A percentile compares a stretch with the other conserved stretches of the same genome.
phyloP scores from a whole-genome alignment of 164 flowering plant genomes.

The Liquidambar formosana region DNA sequence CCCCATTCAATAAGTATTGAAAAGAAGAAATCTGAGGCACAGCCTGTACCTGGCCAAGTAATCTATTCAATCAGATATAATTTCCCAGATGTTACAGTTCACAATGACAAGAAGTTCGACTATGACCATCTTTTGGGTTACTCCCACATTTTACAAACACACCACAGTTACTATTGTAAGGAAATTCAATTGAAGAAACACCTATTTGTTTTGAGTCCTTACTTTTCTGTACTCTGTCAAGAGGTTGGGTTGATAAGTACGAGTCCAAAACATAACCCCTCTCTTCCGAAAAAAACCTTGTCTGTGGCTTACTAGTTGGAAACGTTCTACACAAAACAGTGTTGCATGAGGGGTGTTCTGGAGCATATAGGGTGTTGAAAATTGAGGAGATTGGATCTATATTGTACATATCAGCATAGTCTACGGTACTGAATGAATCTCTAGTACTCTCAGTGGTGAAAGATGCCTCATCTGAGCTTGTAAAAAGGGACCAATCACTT shows the following conservation, averaged over 20 bases:
- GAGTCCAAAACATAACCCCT: slow-evolving; percentile 46
- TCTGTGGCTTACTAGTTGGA: slow-evolving; percentile 34
- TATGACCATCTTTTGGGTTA: slow-evolving; percentile 25
- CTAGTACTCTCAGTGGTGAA: slow-evolving; percentile 88
- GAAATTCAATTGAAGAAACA: slow-evolving; percentile 18
- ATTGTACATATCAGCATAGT: slow-evolving; percentile 48
- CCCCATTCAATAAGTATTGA: slow-evolving; percentile 15
- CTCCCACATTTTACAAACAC: slow-evolving; percentile 40
- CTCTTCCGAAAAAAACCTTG: slow-evolving; percentile 45
- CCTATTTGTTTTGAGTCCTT: slow-evolving; percentile 25
- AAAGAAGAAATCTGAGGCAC: slow-evolving; percentile 19
- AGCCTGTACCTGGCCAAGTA: slow-evolving; percentile 15
- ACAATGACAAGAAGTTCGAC: slow-evolving; percentile 32
- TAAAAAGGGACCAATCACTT: slow-evolving; percentile 84
- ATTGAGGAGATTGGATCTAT: slow-evolving; percentile 54
- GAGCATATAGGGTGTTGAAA: slow-evolving; percentile 39
- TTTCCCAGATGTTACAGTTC: slow-evolving; percentile 18
- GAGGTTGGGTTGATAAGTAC: slow-evolving; percentile 25
- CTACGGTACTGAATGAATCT: slow-evolving; percentile 75
- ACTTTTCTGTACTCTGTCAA: slow-evolving; percentile 23
- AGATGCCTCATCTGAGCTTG: slow-evolving; percentile 87
- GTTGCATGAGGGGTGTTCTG: slow-evolving; percentile 36
- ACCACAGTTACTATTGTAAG: slow-evolving; percentile 21
- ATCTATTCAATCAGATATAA: slow-evolving; percentile 13
- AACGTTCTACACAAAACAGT: slow-evolving; percentile 50